Percentiles rank a stretch among this genome's conserved stretches.
Evolutionary conservation across 441 rosid species (phyloP).

Genomic region (Corymbia calophylla): DNA sequence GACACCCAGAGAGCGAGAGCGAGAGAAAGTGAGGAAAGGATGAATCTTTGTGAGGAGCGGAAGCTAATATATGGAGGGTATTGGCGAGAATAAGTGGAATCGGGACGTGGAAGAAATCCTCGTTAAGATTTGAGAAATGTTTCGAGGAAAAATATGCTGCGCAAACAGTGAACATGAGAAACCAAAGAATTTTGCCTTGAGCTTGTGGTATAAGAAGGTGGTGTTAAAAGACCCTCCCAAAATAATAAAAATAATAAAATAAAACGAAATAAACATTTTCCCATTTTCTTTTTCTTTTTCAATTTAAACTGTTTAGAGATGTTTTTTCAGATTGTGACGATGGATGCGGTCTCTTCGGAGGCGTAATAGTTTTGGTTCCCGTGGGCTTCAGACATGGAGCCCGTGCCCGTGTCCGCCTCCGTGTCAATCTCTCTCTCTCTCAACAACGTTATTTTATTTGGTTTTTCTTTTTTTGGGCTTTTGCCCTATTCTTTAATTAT

Average conservation of each 20-base stretch:
- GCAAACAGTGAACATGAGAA: neutral
- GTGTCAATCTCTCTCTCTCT: neutral
- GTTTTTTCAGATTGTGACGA: neutral
- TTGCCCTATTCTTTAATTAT: neutral
- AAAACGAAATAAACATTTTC: neutral
- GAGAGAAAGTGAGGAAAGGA: neutral
- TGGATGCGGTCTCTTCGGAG: neutral
- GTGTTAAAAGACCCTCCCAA: neutral
- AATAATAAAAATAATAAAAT: neutral
- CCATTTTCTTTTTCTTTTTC: neutral
- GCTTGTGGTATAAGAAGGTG: neutral
- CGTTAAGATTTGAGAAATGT: neutral
- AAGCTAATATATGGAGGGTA: neutral
- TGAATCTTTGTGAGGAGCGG: neutral
- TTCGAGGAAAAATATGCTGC: neutral
- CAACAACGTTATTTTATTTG: neutral
- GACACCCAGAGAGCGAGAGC: neutral
- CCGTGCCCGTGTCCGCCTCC: neutral
- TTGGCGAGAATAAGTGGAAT: neutral
- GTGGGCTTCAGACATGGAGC: neutral
- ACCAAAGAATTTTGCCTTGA: neutral
- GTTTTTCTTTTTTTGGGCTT: neutral
- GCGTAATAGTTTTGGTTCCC: neutral
- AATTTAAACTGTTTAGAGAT: neutral
- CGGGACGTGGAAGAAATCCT: neutral